phyloP scores from a whole-genome alignment of 768 basidiomycete genomes.

The Tricholoma hemisulphureum region DNA sequence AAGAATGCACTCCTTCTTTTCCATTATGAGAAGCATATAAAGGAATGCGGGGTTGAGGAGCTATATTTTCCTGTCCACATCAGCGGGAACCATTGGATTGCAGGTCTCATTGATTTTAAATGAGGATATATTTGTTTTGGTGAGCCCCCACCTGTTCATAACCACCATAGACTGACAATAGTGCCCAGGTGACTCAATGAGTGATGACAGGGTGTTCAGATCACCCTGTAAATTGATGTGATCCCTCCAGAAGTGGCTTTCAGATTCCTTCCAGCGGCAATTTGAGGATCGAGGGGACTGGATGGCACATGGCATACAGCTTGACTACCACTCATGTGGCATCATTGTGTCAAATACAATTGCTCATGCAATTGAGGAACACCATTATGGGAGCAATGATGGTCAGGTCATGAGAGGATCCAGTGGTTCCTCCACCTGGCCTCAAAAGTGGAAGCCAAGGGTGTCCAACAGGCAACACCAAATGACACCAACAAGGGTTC shows the following conservation, averaged over 20 bases:
- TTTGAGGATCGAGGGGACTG: neutral
- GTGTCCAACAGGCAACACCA: constrained; percentile 3
- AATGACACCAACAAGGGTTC: too few relatives aligned
- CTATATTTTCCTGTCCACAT: constrained; percentile 17
- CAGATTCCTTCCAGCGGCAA: neutral
- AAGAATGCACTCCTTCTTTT: neutral
- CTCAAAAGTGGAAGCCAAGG: constrained; percentile 25
- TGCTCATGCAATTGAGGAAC: neutral
- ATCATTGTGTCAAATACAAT: constrained; percentile 3
- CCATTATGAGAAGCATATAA: constrained; percentile 5
- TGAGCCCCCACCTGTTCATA: neutral
- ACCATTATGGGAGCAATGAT: neutral
- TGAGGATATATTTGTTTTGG: constrained; percentile 10
- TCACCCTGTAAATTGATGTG: neutral
- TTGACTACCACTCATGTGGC: constrained; percentile 6
- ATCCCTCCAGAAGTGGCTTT: constrained; percentile 9
- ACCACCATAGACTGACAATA: neutral
- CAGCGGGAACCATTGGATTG: constrained; percentile 23
- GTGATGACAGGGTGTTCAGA: neutral
- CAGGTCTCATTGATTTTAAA: constrained; percentile 13
- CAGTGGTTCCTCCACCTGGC: neutral
- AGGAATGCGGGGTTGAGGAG: neutral
- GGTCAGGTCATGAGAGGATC: neutral
- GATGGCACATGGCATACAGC: constrained; percentile 5
- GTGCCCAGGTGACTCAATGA: neutral